Base-by-base conservation (phyloP, 2,329 filamentous ascomycete genomes). In the Stenocarpella maydis region DNA sequence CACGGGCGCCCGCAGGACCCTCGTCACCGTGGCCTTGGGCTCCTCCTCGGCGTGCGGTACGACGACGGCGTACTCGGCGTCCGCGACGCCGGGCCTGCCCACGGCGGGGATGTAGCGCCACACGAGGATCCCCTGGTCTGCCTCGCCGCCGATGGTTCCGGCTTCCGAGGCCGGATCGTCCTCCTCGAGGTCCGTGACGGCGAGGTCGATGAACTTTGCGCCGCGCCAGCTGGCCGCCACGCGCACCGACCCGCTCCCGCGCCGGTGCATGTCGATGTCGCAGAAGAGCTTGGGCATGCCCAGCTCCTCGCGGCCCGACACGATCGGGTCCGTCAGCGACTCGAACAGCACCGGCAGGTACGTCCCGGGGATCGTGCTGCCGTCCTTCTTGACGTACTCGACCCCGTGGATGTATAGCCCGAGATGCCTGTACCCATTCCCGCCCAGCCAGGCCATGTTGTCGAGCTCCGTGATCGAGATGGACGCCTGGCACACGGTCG, bases 321-420 rank as follows among this genome's bases (percentile, higher is more conserved):
- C 73, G 61, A 88, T 87, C 0, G 85, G 84, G 70, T 87, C 85
- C 1, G 84, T 78, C 4, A 87, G 77, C 58, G 79, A 83, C 71
- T 88, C 86, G 72, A 88, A 87, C 0, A 88, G 77, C 3, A 88
- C 76, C 0, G 86, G 83, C 60, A 88, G 76, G 69, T 84, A 88
- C 0, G 83, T 83, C 1, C 86, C 86, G 8, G 76, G 76, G 6
- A 84, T 73, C 0, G 78, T 77, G 1, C 78, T 77, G n/a, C 82
- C 84, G 71, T 84, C 78, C 3, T 76, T 72, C 67, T 82, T 82
- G 2, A 76, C 81, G 71, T 86, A 86, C 70, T 85, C 76, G 6
- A 87, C 81, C 0, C 84, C 85, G 69, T 87, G 85, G 31, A 87
- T 82, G 71, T 86, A 86, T 9, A 88, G 77, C 0, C 83, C 84